Evolutionary conservation across 371 early-diverging fungal genomes (phyloP), one percentile per base, ranked within the genome.

Genomic region (Rhizopus arrhizus): DNA sequence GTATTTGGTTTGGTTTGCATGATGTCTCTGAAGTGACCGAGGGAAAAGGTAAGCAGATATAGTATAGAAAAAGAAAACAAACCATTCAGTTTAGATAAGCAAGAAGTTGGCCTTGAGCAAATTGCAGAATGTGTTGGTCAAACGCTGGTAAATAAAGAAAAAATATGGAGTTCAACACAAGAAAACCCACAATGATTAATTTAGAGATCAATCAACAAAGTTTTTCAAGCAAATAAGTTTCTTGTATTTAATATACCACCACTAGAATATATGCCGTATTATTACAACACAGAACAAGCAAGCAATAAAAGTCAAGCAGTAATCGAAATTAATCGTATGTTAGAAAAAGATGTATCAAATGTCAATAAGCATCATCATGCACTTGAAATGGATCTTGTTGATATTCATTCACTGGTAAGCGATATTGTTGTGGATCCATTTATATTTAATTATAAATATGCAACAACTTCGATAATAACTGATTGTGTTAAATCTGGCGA

Each of bases 1-100:
- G 75, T 15, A 57, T 81, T 29, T 81, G 77, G 76, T 64, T 78
- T 35, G 81, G 81, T 8, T 50, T 70, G 45, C 75, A 74, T 45
- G 81, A 78, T 52, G 57, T 60, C 2, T 33, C 45, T 56, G 54
- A 53, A 38, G 56, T 66, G 59, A 34, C 54, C 43, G 61, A 62
- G 33, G 35, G 54, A 40, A 58, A 45, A 31, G 59, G 67, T 61
- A 66, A 62, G 7, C 7, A 12, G 5, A 42, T 13, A 5, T 36
- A 34, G 13, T 12, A 33, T n/a, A 41, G 8, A 13, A 15, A 42
- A 42, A 50, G 28, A 31, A 31, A 32, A 16, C 52, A 42, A 36
- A 36, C 8, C 40, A 36, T 53, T 34, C n/a, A 45, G 57, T 6
- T 40, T 45, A 59, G 62, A 22, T 22, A 22, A 51, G 7, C 50